Conservation (phyloP, 2,329 filamentous ascomycete genomes). For the Ophiocordyceps sinensis region DNA sequence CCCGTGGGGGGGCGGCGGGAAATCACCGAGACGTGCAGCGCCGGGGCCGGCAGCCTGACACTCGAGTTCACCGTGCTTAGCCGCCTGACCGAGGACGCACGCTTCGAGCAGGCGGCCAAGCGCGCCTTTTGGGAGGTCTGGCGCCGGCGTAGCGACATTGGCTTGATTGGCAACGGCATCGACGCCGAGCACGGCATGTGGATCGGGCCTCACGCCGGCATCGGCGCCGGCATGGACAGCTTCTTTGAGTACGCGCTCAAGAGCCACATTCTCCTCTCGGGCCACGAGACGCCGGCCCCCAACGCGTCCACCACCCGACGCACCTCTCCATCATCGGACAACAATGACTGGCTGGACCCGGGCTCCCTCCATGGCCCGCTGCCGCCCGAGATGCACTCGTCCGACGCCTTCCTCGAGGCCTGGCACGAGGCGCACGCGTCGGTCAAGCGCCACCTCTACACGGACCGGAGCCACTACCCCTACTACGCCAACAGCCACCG, state of each 20-base stretch:
- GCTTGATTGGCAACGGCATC: constrained; percentile 79
- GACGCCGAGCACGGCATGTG: constrained; percentile 84
- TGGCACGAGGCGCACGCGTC: constrained; percentile 80
- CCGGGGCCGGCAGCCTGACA: constrained; percentile 88
- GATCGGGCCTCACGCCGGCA: constrained; percentile 80
- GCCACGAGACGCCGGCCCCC: constrained; percentile 43
- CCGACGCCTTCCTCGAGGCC: constrained; percentile 64
- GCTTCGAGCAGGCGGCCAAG: constrained; percentile 85
- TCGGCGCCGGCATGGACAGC: constrained; percentile 92
- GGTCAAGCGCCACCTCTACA: constrained; percentile 85
- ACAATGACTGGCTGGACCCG: constrained; percentile 41
- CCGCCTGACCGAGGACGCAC: constrained; percentile 67
- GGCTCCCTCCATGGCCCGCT: constrained; percentile 48
- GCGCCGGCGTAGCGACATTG: constrained; percentile 70
- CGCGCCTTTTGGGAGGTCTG: constrained; percentile 97
- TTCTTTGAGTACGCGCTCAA: constrained; percentile 98
- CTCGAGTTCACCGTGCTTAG: constrained; percentile 88
- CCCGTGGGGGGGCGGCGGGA: constrained; percentile 29
- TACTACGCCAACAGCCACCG: constrained; percentile 89
- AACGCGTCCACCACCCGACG: constrained; percentile 10
- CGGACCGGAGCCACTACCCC: constrained; percentile 60
- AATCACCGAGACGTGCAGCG: constrained; percentile 91
- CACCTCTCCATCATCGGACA: constrained; percentile 21
- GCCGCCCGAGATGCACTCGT: constrained; percentile 49
- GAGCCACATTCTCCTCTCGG: constrained; percentile 78